Base-by-base conservation (phyloP, 805 yeast species). In the Pichia deserticola region DNA sequence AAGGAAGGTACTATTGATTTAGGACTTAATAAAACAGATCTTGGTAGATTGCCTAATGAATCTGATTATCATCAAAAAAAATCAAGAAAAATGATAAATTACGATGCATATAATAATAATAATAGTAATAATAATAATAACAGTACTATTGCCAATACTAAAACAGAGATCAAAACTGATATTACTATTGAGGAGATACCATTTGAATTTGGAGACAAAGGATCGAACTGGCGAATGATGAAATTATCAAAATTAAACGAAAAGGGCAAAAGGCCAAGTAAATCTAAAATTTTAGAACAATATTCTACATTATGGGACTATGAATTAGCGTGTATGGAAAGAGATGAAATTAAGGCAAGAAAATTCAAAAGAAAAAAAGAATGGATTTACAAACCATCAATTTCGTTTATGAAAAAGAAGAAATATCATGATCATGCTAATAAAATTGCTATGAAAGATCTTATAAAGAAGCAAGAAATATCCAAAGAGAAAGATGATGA, bases 151-250 rank as follows among this genome's bases (percentile, higher is more conserved):
- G n/a, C n/a, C n/a, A n/a, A n/a, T n/a, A 20, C 20, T 20, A 20
- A 2, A 20, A 20, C 2, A 20, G 20, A 40, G 30, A 10, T n/a
- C 5, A 40, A 30, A 11, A 20, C n/a, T 12, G 7, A 34, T 13
- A 5, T 11, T 3, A 27, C 32, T 7, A 36, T 37, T 15, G 27
- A 42, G n/a, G 36, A 30, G 5, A 40, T 43, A n/a, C 54, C 54
- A 12, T 69, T 65, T 52, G 60, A 57, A 33, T 69, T 68, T 60
- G 73, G 73, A 1, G 73, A 69, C 53, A 37, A 59, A 25, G 73
- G 72, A 2, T 62, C 69, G 1, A 54, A 50, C n/a, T 69, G 73
- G 74, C 51, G 72, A 38, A 60, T 66, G 67, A 66, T 66, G 55
- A 70, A 69, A 52, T 56, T 69, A 25, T 45, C 57, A 7, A 61